Base-by-base conservation (phyloP, 75 land plant species). In the Ceratopteris richardii region DNA sequence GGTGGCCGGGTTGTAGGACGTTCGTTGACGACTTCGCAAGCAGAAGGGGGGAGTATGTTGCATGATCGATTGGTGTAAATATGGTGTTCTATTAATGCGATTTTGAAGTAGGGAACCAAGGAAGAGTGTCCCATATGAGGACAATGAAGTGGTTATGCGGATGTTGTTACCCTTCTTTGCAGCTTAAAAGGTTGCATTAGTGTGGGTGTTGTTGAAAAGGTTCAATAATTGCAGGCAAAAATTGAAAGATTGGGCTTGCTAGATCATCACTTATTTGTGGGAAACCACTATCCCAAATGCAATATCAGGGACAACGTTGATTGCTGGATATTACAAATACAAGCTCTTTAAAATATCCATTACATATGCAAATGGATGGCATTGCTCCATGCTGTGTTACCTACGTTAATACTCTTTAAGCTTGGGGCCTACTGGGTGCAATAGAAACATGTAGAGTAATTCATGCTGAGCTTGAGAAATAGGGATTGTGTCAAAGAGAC, bases 161-260 rank as follows among this genome's bases (percentile, higher is more conserved):
- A 65, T 57, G 54, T 26, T 24, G 37, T 65, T 14, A 65, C 67
- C 21, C 55, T 65, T 40, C 37, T 65, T 44, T 52, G 63, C 31
- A 31, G 53, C 5, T 21, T 65, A 2, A 56, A 22, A 26, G 67
- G 64, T 19, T 65, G 67, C 28, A 37, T 37, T 27, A 10, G 20
- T 31, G 33, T 48, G 10, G 66, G 66, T 56, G 61, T 62, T 23
- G 26, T 65, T 6, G 67, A 41, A 25, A 39, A 57, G 17, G 67
- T 40, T 4, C 42, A 56, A 20, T 13, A 40, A 23, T 19, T 65
- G 17, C 62, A 65, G 23, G 31, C 27, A 3, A 28, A 56, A 7
- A 57, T 56, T 40, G 36, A 33, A 19, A 56, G 39, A 11, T 3
- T 6, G 18, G 50, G 50, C 5, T 46, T 21, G 18, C 2, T 46